phyloP scores from a whole-genome alignment of 139 green algal species.

The Chlorella sp. region DNA sequence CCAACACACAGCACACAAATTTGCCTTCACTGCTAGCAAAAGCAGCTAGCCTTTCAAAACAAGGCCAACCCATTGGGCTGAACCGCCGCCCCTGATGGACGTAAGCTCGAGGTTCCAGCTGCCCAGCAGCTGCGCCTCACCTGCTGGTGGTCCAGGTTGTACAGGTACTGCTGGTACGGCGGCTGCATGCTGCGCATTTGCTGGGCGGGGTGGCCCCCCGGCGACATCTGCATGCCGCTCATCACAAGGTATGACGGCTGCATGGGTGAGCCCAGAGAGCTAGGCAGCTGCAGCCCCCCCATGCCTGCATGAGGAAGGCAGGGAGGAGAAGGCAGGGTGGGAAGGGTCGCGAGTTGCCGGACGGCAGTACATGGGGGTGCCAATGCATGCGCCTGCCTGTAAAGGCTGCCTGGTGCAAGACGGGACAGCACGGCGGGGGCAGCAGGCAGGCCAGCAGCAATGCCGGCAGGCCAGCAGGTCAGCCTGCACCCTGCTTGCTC shows the following conservation, averaged over 20 bases:
- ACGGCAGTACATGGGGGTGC: neutral
- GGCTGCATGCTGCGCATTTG: neutral
- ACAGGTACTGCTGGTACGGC: slow-evolving; percentile 13
- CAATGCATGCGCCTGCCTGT: neutral
- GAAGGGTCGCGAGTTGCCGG: too few species aligned
- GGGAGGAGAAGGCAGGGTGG: neutral
- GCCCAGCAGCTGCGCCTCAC: neutral
- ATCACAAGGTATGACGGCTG: neutral
- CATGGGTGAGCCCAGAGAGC: neutral
- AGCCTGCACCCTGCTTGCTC: neutral
- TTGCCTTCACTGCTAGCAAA: too few species aligned
- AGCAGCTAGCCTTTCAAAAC: too few species aligned
- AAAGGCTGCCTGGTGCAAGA: neutral
- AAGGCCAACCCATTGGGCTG: too few species aligned
- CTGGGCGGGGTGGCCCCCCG: neutral
- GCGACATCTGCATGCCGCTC: neutral
- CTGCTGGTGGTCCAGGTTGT: slow-evolving; percentile 36
- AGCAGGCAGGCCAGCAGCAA: neutral
- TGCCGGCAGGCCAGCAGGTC: too few species aligned
- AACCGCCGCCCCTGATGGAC: too few species aligned
- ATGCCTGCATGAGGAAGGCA: slow-evolving; percentile 1
- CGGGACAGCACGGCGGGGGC: neutral
- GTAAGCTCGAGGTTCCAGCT: too few species aligned
- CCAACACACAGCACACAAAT: too few species aligned
- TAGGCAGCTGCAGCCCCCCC: neutral